A percentile compares a stretch with the other conserved stretches of the same genome.
Evolutionary conservation across 2,329 filamentous ascomycete genomes (phyloP).

Genomic region (Trichothecium roseum): DNA sequence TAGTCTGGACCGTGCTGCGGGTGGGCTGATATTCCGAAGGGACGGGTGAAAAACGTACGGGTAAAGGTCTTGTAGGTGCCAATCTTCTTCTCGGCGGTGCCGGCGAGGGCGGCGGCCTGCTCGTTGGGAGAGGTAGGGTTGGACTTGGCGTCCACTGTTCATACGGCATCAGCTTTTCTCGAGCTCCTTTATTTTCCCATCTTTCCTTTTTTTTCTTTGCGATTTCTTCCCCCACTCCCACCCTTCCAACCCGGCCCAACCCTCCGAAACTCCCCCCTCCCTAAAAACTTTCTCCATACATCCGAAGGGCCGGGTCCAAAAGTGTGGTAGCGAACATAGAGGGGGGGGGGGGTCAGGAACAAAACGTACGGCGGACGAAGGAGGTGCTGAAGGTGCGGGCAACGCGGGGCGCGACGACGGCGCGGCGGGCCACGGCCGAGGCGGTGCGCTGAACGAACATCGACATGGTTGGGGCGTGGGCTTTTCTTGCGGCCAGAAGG

Average conservation of each 20-base stretch:
- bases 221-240: background rate
- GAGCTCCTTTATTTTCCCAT: too few relatives aligned
- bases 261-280: too few relatives aligned
- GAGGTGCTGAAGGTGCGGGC: slow-evolving; percentile 52
- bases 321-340: too few relatives aligned
- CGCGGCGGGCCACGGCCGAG: slow-evolving; percentile 48
- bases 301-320: too few relatives aligned
- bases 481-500: slow-evolving; percentile 6
- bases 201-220: background rate
- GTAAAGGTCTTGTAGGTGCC: slow-evolving; percentile 33
- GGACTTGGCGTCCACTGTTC: slow-evolving; percentile 22
- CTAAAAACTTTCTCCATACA: too few relatives aligned
- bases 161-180: slow-evolving; percentile 1
- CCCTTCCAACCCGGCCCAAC: background rate
- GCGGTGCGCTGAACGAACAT: slow-evolving; percentile 59
- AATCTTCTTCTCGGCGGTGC: slow-evolving; percentile 32
- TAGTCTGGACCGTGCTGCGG: too few relatives aligned
- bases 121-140: slow-evolving; percentile 20
- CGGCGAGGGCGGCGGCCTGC: slow-evolving; percentile 24
- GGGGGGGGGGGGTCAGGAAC: slow-evolving; percentile 7
- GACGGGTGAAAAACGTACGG: too few relatives aligned
- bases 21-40: too few relatives aligned
- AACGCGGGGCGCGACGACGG: slow-evolving; percentile 37
- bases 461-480: slow-evolving; percentile 9
- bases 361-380: slow-evolving; percentile 46